phyloP scores from a whole-genome alignment of 768 basidiomycete species.

The Amanita polypyramis region DNA sequence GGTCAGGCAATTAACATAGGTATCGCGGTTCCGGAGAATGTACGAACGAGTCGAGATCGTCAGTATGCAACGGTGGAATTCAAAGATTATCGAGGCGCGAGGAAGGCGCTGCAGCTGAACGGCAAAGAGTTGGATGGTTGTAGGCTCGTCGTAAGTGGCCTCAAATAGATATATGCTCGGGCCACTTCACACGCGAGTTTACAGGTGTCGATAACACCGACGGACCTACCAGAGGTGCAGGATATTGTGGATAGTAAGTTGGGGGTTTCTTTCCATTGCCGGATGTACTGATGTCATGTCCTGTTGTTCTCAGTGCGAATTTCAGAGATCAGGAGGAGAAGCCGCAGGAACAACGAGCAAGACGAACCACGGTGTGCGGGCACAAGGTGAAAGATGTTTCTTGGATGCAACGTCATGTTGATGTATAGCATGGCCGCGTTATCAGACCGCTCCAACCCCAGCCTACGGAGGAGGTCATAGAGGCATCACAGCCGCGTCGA shows the following conservation, averaged over 20 bases:
- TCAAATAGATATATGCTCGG: not conserved
- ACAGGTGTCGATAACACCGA: slow-evolving; percentile 25
- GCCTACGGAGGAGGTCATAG: slow-evolving; percentile 15
- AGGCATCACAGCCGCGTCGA: slow-evolving; percentile 9
- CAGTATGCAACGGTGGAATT: slow-evolving; percentile 48
- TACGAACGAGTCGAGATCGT: slow-evolving; percentile 21
- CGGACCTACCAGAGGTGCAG: slow-evolving; percentile 30
- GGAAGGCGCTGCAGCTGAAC: slow-evolving; percentile 30
- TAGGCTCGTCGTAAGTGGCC: slow-evolving; percentile 29
- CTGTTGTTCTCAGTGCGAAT: slow-evolving; percentile 1
- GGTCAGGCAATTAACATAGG: slow-evolving; percentile 24
- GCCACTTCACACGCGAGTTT: not conserved
- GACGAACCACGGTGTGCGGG: not conserved
- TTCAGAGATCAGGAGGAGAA: slow-evolving; percentile 3
- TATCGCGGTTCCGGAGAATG: slow-evolving; percentile 12
- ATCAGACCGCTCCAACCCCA: slow-evolving; percentile 13
- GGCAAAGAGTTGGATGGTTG: slow-evolving; percentile 25
- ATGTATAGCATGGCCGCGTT: not conserved
- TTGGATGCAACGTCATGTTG: not conserved
- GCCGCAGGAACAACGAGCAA: not conserved
- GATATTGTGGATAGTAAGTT: slow-evolving; percentile 21
- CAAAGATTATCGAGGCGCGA: slow-evolving; percentile 21
- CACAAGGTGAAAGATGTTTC: slow-evolving; percentile 1
- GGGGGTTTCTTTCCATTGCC: not conserved
- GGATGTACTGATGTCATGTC: not conserved